These are phyloP conservation scores for Oryza meyeriana DNA, from an alignment of 176 grass and related monocot species.

Conservation along the genomic window DNA sequence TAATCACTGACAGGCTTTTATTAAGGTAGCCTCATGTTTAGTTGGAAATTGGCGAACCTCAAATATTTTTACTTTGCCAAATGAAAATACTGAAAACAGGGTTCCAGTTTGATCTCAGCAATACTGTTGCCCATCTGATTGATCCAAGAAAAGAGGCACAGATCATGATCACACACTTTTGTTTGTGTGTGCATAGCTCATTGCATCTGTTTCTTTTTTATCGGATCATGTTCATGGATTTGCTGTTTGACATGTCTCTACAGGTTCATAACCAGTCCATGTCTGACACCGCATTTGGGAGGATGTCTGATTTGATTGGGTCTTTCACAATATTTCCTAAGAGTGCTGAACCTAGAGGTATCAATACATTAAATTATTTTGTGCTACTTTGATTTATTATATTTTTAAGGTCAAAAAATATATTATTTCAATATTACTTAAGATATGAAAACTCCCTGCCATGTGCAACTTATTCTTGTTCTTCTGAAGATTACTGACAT, in stretches of 20 bases:
- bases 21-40: neutral
- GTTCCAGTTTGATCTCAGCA: neutral
- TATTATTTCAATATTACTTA: neutral
- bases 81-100: neutral
- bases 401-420: no score
- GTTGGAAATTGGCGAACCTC: neutral
- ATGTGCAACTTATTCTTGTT: neutral
- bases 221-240: neutral
- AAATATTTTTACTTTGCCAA: no score
- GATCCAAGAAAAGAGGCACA: neutral
- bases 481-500: neutral
- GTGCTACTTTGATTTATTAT: neutral
- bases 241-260: constrained; percentile 18
- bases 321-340: constrained; percentile 60
- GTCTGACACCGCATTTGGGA: constrained; percentile 61
- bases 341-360: constrained; percentile 65
- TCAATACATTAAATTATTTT: neutral
- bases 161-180: neutral
- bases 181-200: neutral
- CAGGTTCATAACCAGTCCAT: constrained; percentile 60
- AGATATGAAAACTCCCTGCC: neutral
- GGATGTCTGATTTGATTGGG: constrained; percentile 69
- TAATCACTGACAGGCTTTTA: neutral
- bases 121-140: neutral
- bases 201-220: neutral